Conservation (phyloP, 805 yeast genomes). For the Zygosaccharomyces bailii region DNA sequence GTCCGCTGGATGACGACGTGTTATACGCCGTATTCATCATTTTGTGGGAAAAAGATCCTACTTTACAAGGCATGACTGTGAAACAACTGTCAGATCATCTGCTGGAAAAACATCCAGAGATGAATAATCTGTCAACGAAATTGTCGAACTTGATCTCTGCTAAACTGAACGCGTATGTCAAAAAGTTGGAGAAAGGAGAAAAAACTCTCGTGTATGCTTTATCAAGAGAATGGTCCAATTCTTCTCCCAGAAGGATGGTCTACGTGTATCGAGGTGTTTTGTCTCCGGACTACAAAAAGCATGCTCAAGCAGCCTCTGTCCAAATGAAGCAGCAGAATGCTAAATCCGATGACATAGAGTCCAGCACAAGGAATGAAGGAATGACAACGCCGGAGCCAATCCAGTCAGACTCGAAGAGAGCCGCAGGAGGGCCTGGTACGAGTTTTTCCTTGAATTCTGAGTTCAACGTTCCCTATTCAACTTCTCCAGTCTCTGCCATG, state of each 20-base stretch:
- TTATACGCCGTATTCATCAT: constrained; percentile 71
- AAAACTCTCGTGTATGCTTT: constrained; percentile 66
- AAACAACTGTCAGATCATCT: constrained; percentile 79
- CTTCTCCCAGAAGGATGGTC: constrained; percentile 85
- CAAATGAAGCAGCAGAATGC: constrained; percentile 29
- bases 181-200: constrained; percentile 82
- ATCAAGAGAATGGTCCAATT: constrained; percentile 88
- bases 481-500: constrained; percentile 77
- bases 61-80: constrained; percentile 82
- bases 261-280: constrained; percentile 78
- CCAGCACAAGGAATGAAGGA: constrained; percentile 3
- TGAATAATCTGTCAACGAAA: constrained; percentile 76
- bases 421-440: constrained; percentile 5
- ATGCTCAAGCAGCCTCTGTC: constrained; percentile 55
- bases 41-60: constrained; percentile 62
- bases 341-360: constrained; percentile 16
- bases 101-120: constrained; percentile 72
- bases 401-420: neutral
- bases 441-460: constrained; percentile 30
- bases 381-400: constrained; percentile 3
- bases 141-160: constrained; percentile 80
- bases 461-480: constrained; percentile 58
- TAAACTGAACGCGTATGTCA: constrained; percentile 78
- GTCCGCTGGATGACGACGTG: constrained; percentile 62
- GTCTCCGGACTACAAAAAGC: constrained; percentile 69